Evolutionary conservation across 768 basidiomycete genomes (phyloP).

Genomic region (Leccinum sublutescens): DNA sequence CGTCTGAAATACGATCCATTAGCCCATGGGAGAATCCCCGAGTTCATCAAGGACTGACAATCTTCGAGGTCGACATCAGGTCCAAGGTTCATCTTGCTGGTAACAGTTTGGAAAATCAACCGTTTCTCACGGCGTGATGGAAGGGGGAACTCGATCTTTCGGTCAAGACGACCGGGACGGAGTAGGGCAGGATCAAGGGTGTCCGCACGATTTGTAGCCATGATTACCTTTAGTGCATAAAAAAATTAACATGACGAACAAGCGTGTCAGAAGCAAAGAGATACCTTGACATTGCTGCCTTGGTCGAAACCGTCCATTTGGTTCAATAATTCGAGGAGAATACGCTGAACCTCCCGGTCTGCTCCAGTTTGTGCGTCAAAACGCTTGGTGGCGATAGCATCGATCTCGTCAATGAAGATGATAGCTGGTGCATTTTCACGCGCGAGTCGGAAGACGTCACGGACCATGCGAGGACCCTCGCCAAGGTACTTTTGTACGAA

Average conservation of each 20-base stretch:
- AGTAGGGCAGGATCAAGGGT: conserved; percentile 97
- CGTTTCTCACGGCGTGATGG: conserved; percentile 94
- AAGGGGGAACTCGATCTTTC: conserved; percentile 98
- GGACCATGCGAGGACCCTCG: conserved; percentile 99
- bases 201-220: conserved; percentile 99
- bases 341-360: conserved; percentile 98
- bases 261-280: neutral
- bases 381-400: conserved; percentile 98
- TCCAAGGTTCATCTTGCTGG: conserved; percentile 95
- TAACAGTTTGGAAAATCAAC: conserved; percentile 96
- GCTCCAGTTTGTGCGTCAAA: conserved; percentile 99
- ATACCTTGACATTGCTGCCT: conserved; percentile 95
- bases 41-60: conserved; percentile 54
- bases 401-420: conserved; percentile 99
- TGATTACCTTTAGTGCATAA: conserved; percentile 73
- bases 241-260: neutral
- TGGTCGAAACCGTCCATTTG: conserved; percentile 99
- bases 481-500: conserved; percentile 99
- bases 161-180: conserved; percentile 94
- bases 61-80: conserved; percentile 99
- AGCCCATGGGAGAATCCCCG: conserved; percentile 13
- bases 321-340: conserved; percentile 92
- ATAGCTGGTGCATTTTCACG: conserved; percentile 96
- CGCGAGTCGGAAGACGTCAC: conserved; percentile 97
- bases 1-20: conserved; percentile 52